Base-by-base conservation (phyloP, 352 stramenopile species). In the Phytopythium vexans region DNA sequence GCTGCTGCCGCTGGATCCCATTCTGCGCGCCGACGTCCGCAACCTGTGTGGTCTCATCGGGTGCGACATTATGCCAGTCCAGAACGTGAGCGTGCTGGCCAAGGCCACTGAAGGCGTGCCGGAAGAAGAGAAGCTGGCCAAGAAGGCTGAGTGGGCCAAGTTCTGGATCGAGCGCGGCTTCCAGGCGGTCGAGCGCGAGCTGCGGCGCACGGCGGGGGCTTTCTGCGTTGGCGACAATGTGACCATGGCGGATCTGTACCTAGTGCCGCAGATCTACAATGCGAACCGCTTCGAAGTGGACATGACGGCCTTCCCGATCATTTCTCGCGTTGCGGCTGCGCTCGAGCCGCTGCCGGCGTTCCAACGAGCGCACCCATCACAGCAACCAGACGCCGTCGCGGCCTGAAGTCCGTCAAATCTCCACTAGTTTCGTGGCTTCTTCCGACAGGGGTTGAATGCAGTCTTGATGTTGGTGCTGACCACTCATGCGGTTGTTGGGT, bases 211-310 rank as follows among this genome's bases (percentile, higher is more conserved):
- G 0, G 74, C 76, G 9, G 70, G 75, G 48, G 68, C 52, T 58
- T 92, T 87, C 76, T 85, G 83, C 66, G 55, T 94, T 62, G 78
- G 81, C 46, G 61, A 97, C 74, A 56, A 57, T 12, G 62, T 95
- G 37, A 97, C 91, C 31, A 65, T 98, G 35, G 94, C 83, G 0
- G 93, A 98, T 66, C 51, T 91, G 16, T 97, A 83, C 60, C 66
- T 98, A 21, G 70, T 96, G 49, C 92, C 93, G 14, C 92, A 98
- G 62, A 65, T 98, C 11, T 96, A 96, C 79, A 97, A 98, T 63
- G 93, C 89, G 43, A 74, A 82, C 52, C 74, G 82, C 33, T 93
- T 97, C 58, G 76, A 77, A 14, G 79, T 98, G 31, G 88, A 98
- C 62, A 86, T 98, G 67, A 36, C 42, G 35, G 54, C 67, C 38